Conservation (phyloP, 768 basidiomycete species). For the Russula foetens region DNA sequence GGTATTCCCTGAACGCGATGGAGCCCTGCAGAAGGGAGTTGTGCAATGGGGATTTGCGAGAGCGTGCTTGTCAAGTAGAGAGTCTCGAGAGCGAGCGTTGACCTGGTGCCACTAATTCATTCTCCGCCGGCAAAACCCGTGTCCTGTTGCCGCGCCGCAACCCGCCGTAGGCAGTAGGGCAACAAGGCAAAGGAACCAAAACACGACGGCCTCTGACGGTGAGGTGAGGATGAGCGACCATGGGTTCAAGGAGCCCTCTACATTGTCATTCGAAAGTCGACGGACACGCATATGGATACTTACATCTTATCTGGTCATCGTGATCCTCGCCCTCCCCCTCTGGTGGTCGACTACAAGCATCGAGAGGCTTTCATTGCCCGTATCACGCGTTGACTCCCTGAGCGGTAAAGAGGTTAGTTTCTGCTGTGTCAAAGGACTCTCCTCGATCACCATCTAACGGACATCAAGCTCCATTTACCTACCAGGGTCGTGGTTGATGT, state of each 20-base stretch:
- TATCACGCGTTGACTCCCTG: constrained; percentile 7
- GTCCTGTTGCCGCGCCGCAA: too few relatives aligned
- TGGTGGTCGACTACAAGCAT: constrained; percentile 97
- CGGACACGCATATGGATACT: constrained; percentile 48
- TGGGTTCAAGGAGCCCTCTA: constrained; percentile 8
- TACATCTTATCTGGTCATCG: constrained; percentile 66
- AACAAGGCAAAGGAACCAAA: neutral
- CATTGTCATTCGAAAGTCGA: constrained; percentile 9
- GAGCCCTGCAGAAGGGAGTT: neutral
- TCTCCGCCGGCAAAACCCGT: constrained; percentile 1
- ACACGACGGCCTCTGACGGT: too few relatives aligned
- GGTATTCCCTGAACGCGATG: constrained; percentile 6
- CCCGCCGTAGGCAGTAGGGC: too few relatives aligned
- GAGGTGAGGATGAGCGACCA: constrained; percentile 3
- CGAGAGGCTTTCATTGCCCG: constrained; percentile 65
- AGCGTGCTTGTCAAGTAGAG: neutral
- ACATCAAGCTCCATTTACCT: constrained; percentile 16
- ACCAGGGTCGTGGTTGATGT: constrained; percentile 6
- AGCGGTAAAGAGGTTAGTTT: constrained; percentile 13
- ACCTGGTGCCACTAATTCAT: constrained; percentile 8
- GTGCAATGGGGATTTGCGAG: neutral
- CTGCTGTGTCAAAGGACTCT: neutral
- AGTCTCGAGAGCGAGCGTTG: neutral
- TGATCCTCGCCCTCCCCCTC: constrained; percentile 72
- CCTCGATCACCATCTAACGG: neutral